phyloP scores from a whole-genome alignment of 192 early-diverging fungal species.

The Mortierella claussenii region DNA sequence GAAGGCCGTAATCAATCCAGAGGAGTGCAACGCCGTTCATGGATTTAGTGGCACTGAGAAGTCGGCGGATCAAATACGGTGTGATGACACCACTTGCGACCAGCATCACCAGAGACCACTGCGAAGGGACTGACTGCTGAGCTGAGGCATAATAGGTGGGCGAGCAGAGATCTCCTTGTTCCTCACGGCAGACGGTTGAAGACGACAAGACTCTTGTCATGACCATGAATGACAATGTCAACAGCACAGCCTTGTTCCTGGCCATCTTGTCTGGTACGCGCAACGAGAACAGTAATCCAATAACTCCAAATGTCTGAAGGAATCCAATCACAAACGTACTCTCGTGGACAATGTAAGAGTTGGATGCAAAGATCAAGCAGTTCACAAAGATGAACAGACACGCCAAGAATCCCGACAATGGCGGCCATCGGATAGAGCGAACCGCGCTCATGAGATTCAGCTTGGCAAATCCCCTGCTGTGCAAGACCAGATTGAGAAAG shows the following conservation, averaged over 20 bases:
- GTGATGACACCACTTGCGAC: constrained; percentile 56
- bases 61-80: constrained; percentile 50
- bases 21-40: constrained; percentile 61
- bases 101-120: constrained; percentile 57
- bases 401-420: constrained; percentile 49
- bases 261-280: constrained; percentile 32
- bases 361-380: constrained; percentile 78
- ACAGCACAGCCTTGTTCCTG: constrained; percentile 53
- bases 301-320: constrained; percentile 70
- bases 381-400: constrained; percentile 64
- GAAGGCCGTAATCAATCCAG: constrained; percentile 68
- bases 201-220: constrained; percentile 65
- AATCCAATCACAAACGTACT: constrained; percentile 74
- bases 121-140: constrained; percentile 62
- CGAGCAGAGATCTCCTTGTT: constrained; percentile 81
- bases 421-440: constrained; percentile 27
- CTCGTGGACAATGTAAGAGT: constrained; percentile 93
- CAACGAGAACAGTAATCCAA: constrained; percentile 52
- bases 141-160: constrained; percentile 83
- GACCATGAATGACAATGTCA: constrained; percentile 62
- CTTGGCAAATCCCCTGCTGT: constrained; percentile 7
- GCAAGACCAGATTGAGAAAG: constrained; percentile 11
- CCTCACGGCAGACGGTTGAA: constrained; percentile 88
- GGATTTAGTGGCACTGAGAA: constrained; percentile 62
- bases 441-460: constrained; percentile 1